These are phyloP conservation scores for Suillus cothurnatus DNA, from an alignment of 768 basidiomycete species.

Conservation along the genomic window DNA sequence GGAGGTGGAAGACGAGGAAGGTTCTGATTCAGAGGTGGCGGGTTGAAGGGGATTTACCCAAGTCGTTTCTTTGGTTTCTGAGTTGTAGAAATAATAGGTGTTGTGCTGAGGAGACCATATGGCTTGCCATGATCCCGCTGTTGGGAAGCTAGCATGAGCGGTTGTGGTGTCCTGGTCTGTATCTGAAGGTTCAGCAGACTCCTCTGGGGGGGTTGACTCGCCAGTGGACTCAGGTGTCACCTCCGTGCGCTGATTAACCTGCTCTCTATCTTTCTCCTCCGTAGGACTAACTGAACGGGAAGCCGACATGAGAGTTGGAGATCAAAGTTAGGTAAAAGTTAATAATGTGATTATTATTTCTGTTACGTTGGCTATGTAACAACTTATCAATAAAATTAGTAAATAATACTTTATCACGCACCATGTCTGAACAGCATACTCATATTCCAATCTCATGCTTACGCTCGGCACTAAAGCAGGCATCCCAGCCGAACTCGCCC, in stretches of 20 bases:
- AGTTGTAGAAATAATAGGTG: conserved; percentile 86
- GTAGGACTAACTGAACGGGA: conserved; percentile 21
- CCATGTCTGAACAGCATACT: conserved; percentile 13
- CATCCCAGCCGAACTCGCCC: conserved; percentile 19
- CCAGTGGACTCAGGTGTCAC: conserved; percentile 6
- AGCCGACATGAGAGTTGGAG: conserved; percentile 5
- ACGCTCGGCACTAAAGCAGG: conserved; percentile 29
- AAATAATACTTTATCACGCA: background rate
- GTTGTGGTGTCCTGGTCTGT: conserved; percentile 9
- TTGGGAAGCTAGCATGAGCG: conserved; percentile 21
- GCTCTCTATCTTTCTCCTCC: background rate
- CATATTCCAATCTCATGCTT: conserved; percentile 30
- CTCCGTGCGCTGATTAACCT: background rate
- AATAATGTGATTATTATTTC: conserved; percentile 12
- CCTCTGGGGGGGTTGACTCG: conserved; percentile 10
- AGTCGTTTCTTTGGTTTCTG: conserved; percentile 75
- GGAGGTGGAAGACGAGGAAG: conserved; percentile 22
- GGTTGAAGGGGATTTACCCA: conserved; percentile 77
- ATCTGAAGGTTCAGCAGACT: conserved; percentile 11
- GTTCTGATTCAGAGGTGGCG: conserved; percentile 26
- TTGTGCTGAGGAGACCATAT: conserved; percentile 77
- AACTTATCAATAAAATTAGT: background rate
- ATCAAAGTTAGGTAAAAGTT: conserved; percentile 3
- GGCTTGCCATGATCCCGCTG: conserved; percentile 68
- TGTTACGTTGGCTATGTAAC: background rate